These are phyloP conservation scores for Aspergillus incahuasiensis DNA, from an alignment of 495 filamentous ascomycete genomes.

Conservation along the genomic window DNA sequence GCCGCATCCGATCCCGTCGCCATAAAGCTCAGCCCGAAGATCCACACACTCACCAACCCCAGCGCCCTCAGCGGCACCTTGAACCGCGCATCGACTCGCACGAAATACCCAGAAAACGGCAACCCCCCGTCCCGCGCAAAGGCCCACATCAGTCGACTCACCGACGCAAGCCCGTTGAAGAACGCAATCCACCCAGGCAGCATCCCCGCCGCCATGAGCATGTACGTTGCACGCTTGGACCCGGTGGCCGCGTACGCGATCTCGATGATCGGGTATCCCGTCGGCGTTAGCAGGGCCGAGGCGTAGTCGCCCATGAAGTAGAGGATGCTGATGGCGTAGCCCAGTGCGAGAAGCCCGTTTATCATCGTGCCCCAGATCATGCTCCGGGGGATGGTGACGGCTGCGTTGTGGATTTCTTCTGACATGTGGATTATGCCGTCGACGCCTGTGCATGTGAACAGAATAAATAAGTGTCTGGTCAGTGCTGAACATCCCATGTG, in stretches of 20 bases:
- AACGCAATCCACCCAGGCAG: constrained; percentile 38
- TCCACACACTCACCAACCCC: constrained; percentile 29
- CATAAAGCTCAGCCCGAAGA: constrained; percentile 46
- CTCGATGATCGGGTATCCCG: constrained; percentile 50
- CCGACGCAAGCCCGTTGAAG: constrained; percentile 48
- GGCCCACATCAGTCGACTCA: constrained; percentile 52
- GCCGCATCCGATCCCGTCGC: constrained; percentile 44
- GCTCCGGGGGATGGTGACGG: constrained; percentile 30
- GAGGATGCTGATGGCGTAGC: constrained; percentile 35
- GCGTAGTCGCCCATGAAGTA: constrained; percentile 41
- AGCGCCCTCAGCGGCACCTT: constrained; percentile 47
- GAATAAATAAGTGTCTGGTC: no score
- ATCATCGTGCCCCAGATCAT: constrained; percentile 40
- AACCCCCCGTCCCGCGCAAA: constrained; percentile 59
- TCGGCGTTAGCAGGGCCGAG: constrained; percentile 30
- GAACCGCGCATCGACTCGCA: constrained; percentile 35
- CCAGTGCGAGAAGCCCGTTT: constrained; percentile 39
- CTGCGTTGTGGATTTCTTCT: constrained; percentile 45
- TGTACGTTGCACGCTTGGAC: constrained; percentile 39
- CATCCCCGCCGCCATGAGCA: constrained; percentile 38
- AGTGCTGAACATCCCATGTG: no score
- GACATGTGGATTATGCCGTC: constrained; percentile 36
- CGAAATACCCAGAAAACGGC: constrained; percentile 50
- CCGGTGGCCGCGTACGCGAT: constrained; percentile 47
- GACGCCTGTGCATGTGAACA: constrained; percentile 24